Percentiles rank a stretch among this genome's conserved stretches.
Conservation (phyloP, 1,139 yeast genomes). For the Suhomyces wounanorum region DNA sequence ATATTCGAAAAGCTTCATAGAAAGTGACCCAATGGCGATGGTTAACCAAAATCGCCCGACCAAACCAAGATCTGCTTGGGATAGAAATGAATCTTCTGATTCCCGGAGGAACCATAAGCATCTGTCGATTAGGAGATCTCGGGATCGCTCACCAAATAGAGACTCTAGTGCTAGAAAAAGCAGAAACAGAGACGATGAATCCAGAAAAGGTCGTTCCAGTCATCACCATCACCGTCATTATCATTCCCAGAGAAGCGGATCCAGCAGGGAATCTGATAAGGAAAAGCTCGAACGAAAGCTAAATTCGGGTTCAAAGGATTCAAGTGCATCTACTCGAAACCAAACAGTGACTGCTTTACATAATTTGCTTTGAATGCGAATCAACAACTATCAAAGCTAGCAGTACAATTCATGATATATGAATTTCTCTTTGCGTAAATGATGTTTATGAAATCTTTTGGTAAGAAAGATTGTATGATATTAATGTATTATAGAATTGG, state of each 20-base stretch:
- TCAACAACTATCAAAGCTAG: not conserved
- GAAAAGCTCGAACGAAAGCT: not conserved
- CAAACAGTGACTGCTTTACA: not conserved
- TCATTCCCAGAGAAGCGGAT: not conserved
- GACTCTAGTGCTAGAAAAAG: conserved; percentile 10
- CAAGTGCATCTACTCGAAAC: not conserved
- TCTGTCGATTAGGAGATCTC: conserved; percentile 2
- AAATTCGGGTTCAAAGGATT: not conserved
- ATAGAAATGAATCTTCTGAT: not conserved
- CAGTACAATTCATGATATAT: not conserved
- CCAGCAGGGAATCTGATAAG: not conserved
- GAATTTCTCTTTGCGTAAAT: not conserved
- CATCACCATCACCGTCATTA: not conserved
- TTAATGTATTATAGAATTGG: not conserved
- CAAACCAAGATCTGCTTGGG: not conserved
- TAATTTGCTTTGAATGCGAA: not conserved
- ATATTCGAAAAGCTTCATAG: conserved; percentile 13
- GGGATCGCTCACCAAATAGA: conserved; percentile 13
- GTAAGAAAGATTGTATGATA: not conserved
- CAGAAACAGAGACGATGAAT: not conserved
- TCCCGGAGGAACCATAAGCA: not conserved
- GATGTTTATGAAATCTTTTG: not conserved
- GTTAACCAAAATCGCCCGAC: conserved; percentile 26
- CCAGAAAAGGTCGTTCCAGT: not conserved
- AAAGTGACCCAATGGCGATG: conserved; percentile 59